phyloP scores from a whole-genome alignment of 768 basidiomycete genomes.

The Calocybe cyanea region DNA sequence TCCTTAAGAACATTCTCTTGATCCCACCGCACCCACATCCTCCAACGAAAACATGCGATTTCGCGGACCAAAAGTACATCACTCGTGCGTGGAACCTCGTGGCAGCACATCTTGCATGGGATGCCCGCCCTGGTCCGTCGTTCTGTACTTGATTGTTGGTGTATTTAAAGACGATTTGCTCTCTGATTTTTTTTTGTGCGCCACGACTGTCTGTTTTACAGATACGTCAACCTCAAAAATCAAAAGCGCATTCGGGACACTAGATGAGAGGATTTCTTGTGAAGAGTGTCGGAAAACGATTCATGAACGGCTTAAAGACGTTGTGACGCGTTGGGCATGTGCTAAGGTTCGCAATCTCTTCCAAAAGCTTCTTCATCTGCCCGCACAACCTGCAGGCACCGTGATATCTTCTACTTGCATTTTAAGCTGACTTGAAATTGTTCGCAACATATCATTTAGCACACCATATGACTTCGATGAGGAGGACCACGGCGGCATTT shows the following conservation, averaged over 20 bases:
- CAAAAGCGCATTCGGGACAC: not conserved
- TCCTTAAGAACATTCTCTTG: constrained; percentile 19
- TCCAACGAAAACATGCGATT: constrained; percentile 6
- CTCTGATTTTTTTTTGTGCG: no score
- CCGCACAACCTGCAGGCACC: no score
- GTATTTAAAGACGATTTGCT: not conserved
- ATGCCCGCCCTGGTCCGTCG: constrained; percentile 28
- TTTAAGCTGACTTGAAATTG: no score
- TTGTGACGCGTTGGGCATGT: no score
- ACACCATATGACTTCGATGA: no score
- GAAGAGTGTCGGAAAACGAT: not conserved
- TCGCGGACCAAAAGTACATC: constrained; percentile 30
- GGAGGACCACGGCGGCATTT: no score
- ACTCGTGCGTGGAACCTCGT: constrained; percentile 33
- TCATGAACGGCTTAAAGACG: not conserved
- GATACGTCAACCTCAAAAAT: not conserved
- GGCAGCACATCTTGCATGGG: constrained; percentile 32
- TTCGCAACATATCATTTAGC: no score
- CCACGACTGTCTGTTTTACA: no score
- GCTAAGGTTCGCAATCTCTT: no score
- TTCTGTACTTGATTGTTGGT: not conserved
- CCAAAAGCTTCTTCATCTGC: no score
- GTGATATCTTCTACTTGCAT: no score
- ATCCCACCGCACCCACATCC: not conserved
- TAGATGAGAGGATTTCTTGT: not conserved